Conservation (phyloP, 768 basidiomycete species). For the Collybiopsis confluens region DNA sequence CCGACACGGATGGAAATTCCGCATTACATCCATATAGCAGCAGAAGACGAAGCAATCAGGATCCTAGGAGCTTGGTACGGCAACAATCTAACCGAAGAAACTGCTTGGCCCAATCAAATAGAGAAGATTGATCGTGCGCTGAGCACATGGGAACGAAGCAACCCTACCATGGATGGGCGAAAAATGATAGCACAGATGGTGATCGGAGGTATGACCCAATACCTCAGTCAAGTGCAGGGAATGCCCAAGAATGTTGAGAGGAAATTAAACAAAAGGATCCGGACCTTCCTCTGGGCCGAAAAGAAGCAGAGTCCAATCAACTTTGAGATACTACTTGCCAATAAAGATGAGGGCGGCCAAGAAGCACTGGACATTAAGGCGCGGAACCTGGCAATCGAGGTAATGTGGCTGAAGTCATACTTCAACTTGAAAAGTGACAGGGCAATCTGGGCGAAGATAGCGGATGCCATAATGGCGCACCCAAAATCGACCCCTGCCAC, state of each 20-base stretch:
- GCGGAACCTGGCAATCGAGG: too few species aligned
- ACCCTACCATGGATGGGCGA: too few species aligned
- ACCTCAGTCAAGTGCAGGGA: conserved; percentile 27
- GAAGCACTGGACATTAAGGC: conserved; percentile 1
- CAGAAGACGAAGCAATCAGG: conserved; percentile 23
- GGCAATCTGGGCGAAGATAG: conserved; percentile 3
- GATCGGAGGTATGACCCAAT: conserved; percentile 29
- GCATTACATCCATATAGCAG: too few species aligned
- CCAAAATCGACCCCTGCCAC: too few species aligned
- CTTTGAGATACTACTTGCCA: neutral
- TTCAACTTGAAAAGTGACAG: neutral
- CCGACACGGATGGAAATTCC: conserved; percentile 16
- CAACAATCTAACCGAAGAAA: conserved; percentile 17
- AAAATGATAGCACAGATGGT: conserved; percentile 25
- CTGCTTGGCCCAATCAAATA: conserved; percentile 20
- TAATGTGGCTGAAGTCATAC: conserved; percentile 14
- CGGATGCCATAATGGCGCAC: neutral
- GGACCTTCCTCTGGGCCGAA: conserved; percentile 5
- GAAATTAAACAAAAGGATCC: conserved; percentile 5
- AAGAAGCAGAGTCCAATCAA: neutral
- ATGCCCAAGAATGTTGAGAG: conserved; percentile 25
- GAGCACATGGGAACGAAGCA: conserved; percentile 22
- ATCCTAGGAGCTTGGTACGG: conserved; percentile 30
- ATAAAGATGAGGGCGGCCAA: neutral
- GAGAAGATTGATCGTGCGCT: conserved; percentile 21